Conservation (phyloP, 768 basidiomycete species). For the Galerina marginata region DNA sequence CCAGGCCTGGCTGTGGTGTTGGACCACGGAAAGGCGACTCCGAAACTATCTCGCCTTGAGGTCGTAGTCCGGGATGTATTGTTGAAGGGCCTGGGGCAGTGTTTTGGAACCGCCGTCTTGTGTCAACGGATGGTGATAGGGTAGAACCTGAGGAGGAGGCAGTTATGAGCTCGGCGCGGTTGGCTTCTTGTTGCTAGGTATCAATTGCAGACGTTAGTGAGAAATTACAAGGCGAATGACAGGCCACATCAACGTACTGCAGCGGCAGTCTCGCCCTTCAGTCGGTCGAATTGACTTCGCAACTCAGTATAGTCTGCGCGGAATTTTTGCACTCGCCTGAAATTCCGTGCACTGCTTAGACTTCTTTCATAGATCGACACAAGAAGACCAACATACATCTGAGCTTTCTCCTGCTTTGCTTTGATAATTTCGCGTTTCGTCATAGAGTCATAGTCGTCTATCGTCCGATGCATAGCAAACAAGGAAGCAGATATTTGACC, state of each 20-base stretch:
- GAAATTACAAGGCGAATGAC: background rate
- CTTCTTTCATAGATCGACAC: background rate
- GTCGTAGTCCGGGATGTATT: conserved; percentile 57
- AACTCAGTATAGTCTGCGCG: conserved; percentile 86
- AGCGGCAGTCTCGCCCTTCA: conserved; percentile 65
- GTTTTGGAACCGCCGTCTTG: conserved; percentile 70
- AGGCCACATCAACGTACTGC: conserved; percentile 41
- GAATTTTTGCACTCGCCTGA: conserved; percentile 92
- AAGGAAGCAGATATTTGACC: conserved; percentile 98
- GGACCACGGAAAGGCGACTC: conserved; percentile 86
- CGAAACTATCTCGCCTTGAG: conserved; percentile 56
- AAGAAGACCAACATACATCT: conserved; percentile 60
- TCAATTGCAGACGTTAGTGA: background rate
- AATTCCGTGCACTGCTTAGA: background rate
- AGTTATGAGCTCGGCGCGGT: conserved; percentile 70
- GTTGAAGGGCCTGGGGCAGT: conserved; percentile 50
- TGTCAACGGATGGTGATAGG: conserved; percentile 50
- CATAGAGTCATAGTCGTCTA: conserved; percentile 98
- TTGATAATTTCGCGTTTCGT: conserved; percentile 95
- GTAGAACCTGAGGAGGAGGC: conserved; percentile 46
- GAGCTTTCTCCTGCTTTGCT: conserved; percentile 95
- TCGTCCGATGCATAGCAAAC: conserved; percentile 91
- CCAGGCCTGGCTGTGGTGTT: conserved; percentile 57
- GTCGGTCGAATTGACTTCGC: conserved; percentile 77
- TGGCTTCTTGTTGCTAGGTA: conserved; percentile 57